phyloP scores from a whole-genome alignment of 164 flowering plant species.

The Dillenia turbinata region DNA sequence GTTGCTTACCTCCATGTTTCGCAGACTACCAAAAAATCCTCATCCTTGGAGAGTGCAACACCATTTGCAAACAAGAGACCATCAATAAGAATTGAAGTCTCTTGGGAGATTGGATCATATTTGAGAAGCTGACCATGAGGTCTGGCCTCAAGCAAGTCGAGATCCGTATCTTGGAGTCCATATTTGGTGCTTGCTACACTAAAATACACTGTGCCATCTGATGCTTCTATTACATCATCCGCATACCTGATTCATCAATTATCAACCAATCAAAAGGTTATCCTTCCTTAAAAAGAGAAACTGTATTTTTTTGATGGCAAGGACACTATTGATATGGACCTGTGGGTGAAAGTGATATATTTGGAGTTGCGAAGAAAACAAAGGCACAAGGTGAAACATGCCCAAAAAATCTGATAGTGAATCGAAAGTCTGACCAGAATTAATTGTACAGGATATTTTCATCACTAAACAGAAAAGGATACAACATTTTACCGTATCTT shows the following conservation, averaged over 20 bases:
- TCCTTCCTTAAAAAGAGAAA: too few species aligned
- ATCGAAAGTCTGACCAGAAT: too few species aligned
- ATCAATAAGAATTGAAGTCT: constrained; percentile 42
- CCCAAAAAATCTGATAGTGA: too few species aligned
- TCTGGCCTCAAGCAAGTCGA: constrained; percentile 58
- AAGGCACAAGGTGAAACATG: too few species aligned
- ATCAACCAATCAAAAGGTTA: neutral
- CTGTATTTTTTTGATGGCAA: too few species aligned
- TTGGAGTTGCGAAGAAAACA: too few species aligned
- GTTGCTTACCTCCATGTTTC: constrained; percentile 67
- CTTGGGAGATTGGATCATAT: constrained; percentile 37
- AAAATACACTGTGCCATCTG: constrained; percentile 58
- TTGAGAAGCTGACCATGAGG: constrained; percentile 72
- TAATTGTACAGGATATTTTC: too few species aligned
- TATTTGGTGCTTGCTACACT: constrained; percentile 64
- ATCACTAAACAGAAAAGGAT: neutral
- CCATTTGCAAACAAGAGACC: constrained; percentile 61
- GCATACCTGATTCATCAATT: constrained; percentile 4
- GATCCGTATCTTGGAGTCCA: constrained; percentile 40
- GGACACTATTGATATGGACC: too few species aligned
- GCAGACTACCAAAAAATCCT: constrained; percentile 58
- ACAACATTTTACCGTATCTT: constrained; percentile 36
- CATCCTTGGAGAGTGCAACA: constrained; percentile 56
- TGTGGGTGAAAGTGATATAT: too few species aligned
- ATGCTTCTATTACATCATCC: constrained; percentile 54